These are phyloP conservation scores for Corchorus olitorius DNA, from an alignment of 345 rosid genomes.

Conservation along the genomic window DNA sequence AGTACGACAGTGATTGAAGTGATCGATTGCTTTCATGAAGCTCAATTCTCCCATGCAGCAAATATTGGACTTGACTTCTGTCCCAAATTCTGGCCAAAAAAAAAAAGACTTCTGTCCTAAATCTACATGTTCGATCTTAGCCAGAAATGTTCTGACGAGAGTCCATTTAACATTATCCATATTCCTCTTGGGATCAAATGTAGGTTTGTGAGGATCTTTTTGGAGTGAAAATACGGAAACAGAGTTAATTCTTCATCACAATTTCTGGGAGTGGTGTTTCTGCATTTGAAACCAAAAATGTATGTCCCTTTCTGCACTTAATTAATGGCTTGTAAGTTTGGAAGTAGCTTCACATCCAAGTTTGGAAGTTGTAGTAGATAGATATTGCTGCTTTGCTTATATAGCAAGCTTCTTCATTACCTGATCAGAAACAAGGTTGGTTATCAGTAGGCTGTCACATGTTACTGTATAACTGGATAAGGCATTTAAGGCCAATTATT, in stretches of 20 bases:
- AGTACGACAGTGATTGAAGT: background rate
- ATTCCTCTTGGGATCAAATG: background rate
- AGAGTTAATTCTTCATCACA: background rate
- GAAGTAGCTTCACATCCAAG: background rate
- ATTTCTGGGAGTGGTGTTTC: background rate
- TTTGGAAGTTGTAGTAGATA: background rate
- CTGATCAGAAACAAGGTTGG: background rate
- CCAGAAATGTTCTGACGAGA: too few species aligned
- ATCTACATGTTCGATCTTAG: background rate
- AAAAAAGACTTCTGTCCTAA: background rate
- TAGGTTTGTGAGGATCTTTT: background rate
- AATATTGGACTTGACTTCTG: background rate
- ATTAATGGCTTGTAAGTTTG: background rate
- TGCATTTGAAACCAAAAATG: background rate
- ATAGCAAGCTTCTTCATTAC: slow-evolving; percentile 1
- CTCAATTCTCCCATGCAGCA: background rate
- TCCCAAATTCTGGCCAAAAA: background rate
- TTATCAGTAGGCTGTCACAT: background rate
- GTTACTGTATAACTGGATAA: background rate
- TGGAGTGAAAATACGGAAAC: too few species aligned
- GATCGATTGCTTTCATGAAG: background rate
- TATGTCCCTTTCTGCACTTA: background rate
- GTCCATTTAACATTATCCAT: too few species aligned
- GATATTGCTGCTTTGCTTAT: background rate
- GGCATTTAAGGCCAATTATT: background rate